A percentile compares a stretch with the other conserved stretches of the same genome.
Evolutionary conservation across 768 basidiomycete species (phyloP).

Genomic region (Filobasidium wieringae): DNA sequence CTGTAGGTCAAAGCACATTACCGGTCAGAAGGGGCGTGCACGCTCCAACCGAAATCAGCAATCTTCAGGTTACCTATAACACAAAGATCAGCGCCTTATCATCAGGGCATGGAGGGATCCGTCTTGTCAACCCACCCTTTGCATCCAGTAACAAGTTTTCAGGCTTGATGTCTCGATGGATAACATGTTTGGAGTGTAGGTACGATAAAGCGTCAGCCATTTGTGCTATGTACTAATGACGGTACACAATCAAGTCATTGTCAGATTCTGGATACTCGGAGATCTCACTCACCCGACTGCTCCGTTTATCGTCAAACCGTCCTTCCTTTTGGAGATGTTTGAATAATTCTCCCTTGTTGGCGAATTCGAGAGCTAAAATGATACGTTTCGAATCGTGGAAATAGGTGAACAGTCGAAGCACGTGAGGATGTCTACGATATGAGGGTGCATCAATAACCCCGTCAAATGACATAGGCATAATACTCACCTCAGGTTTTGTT

Average conservation of each 20-base stretch:
- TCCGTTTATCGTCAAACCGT: constrained; percentile 75
- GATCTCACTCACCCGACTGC: constrained; percentile 44
- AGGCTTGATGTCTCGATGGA: constrained; percentile 97
- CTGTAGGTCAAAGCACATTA: constrained; percentile 9
- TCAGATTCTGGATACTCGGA: not conserved
- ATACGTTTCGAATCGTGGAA: constrained; percentile 98
- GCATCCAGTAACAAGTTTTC: constrained; percentile 84
- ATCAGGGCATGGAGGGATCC: not conserved
- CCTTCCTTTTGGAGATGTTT: constrained; percentile 81
- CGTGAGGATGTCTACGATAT: constrained; percentile 66
- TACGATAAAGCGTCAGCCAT: constrained; percentile 94
- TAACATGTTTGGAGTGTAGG: constrained; percentile 89
- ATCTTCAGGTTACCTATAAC: constrained; percentile 95
- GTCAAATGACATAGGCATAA: not conserved
- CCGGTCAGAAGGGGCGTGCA: constrained; percentile 27
- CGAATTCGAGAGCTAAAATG: constrained; percentile 96
- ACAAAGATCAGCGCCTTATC: constrained; percentile 16
- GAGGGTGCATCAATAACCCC: not conserved
- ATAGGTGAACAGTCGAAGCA: constrained; percentile 87
- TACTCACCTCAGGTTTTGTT: constrained; percentile 16
- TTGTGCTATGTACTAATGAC: constrained; percentile 78
- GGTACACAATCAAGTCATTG: not conserved
- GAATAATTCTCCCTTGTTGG: constrained; percentile 92
- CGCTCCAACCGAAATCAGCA: constrained; percentile 94
- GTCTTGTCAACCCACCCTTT: not conserved